Conservation (phyloP, 2,329 filamentous ascomycete species). For the Curvularia eragrostidis region DNA sequence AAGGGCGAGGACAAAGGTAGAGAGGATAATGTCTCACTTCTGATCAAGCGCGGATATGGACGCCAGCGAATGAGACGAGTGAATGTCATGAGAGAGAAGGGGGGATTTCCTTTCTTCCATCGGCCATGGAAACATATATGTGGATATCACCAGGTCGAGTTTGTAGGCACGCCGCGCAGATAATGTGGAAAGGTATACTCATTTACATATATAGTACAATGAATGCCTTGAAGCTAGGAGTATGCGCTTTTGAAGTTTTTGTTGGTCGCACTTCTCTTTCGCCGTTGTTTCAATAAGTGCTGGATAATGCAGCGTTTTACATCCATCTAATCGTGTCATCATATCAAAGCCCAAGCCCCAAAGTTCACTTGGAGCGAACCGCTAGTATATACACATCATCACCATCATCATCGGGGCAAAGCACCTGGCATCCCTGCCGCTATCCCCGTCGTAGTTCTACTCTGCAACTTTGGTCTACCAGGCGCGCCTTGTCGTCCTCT, state of each 20-base stretch:
- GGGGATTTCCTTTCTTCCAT: too few species aligned
- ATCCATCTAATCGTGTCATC: not conserved
- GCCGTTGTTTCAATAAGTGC: not conserved
- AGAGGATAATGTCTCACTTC: too few species aligned
- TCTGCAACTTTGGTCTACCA: constrained; percentile 22
- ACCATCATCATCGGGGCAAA: constrained; percentile 31
- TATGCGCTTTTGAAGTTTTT: not conserved
- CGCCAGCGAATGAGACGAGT: not conserved
- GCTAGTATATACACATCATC: not conserved
- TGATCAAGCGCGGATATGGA: too few species aligned
- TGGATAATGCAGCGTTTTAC: not conserved
- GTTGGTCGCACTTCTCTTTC: not conserved
- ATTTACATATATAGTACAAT: not conserved
- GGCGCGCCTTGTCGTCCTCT: constrained; percentile 7
- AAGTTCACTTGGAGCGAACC: not conserved
- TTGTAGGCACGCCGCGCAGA: too few species aligned
- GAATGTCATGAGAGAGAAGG: not conserved
- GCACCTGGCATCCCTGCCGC: constrained; percentile 42
- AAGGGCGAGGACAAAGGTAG: too few species aligned
- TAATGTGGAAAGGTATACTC: not conserved
- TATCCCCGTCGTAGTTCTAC: constrained; percentile 28
- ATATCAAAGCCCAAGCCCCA: not conserved
- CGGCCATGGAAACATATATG: not conserved
- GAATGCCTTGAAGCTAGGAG: not conserved
- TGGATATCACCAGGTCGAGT: not conserved